Conservation (phyloP, 345 rosid species). For the Hibiscus tridactylites region DNA sequence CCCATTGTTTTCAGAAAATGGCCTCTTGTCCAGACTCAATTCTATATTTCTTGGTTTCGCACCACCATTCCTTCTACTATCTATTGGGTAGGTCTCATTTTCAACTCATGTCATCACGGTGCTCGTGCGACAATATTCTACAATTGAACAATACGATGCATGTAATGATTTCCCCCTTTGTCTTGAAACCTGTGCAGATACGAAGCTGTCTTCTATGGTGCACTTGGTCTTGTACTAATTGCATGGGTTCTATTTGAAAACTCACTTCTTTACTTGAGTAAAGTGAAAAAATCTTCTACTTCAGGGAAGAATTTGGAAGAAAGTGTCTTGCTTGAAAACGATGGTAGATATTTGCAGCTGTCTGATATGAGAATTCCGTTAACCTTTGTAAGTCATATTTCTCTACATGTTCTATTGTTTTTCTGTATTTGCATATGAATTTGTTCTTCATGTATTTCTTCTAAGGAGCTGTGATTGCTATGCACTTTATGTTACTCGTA, state of each 20-base stretch:
- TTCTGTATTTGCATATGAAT: neutral
- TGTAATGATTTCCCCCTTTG: conserved; percentile 13
- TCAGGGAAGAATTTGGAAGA: conserved; percentile 32
- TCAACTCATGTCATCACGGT: neutral
- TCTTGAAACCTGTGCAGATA: conserved; percentile 42
- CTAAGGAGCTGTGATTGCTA: neutral
- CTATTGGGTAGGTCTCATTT: conserved; percentile 60
- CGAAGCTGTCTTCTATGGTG: conserved; percentile 89
- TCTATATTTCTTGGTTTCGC: conserved; percentile 90
- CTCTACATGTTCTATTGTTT: neutral
- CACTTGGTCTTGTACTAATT: conserved; percentile 66
- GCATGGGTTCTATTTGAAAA: conserved; percentile 85
- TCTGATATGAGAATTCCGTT: conserved; percentile 82
- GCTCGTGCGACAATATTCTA: neutral
- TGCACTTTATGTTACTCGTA: neutral
- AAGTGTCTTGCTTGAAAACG: conserved; percentile 34
- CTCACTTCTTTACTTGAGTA: conserved; percentile 40
- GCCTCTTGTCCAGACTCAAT: conserved; percentile 64
- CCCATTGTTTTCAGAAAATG: conserved; percentile 68
- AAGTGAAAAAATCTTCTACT: conserved; percentile 29
- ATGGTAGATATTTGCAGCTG: conserved; percentile 60
- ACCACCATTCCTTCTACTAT: conserved; percentile 80
- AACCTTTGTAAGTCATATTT: conserved; percentile 54
- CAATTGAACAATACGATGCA: conserved; percentile 2
- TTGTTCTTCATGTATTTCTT: neutral